These are phyloP conservation scores for Phtheirospermum japonicum DNA, from an alignment of 257 asterid species.

Conservation along the genomic window DNA sequence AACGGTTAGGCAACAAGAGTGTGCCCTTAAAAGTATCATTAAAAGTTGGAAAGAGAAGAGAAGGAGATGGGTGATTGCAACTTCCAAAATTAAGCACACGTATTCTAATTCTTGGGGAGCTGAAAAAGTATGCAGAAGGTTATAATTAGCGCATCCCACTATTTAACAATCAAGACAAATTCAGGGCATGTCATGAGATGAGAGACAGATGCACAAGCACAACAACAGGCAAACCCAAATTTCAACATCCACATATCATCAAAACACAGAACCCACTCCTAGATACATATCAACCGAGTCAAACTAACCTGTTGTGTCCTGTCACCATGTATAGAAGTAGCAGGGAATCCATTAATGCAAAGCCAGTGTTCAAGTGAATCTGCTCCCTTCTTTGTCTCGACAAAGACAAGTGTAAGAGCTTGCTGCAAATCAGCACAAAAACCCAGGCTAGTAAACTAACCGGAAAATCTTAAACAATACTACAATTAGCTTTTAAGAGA, in stretches of 20 bases:
- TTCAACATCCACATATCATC: slow-evolving; percentile 19
- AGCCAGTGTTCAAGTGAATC: slow-evolving; percentile 96
- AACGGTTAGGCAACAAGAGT: no score
- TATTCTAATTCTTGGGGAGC: neutral
- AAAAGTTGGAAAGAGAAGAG: no score
- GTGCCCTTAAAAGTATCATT: no score
- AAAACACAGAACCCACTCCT: neutral
- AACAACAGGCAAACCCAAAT: neutral
- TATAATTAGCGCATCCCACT: neutral
- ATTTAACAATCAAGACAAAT: neutral
- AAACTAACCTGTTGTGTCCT: slow-evolving; percentile 81
- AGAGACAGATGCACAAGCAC: slow-evolving; percentile 1
- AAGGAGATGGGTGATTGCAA: no score
- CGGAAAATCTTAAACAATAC: neutral
- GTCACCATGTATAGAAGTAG: slow-evolving; percentile 92
- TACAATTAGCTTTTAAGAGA: neutral
- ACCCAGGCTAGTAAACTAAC: slow-evolving; percentile 17
- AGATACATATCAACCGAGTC: neutral
- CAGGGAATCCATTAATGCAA: slow-evolving; percentile 76
- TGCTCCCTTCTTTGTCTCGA: slow-evolving; percentile 96
- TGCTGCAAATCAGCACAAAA: slow-evolving; percentile 56
- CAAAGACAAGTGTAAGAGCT: slow-evolving; percentile 82
- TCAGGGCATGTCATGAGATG: neutral
- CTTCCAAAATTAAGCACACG: neutral
- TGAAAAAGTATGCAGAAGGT: neutral